Evolutionary conservation across 2,329 filamentous ascomycete species (phyloP).

Genomic region (Xylaria sp.): DNA sequence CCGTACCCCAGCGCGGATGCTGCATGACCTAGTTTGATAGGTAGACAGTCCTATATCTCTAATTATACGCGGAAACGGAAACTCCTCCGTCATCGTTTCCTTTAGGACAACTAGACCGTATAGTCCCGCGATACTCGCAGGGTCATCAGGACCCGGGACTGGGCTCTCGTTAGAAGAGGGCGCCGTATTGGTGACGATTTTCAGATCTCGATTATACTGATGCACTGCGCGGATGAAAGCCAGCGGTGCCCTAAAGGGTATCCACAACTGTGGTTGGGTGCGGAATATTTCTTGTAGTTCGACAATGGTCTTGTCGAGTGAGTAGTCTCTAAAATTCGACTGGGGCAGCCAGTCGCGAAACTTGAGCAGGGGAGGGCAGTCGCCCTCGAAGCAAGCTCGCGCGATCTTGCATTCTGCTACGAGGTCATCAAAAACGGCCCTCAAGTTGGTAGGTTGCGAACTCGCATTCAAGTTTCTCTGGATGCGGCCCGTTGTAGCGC

Average conservation of each 20-base stretch:
- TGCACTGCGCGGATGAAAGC: conserved; percentile 34
- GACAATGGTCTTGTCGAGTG: conserved; percentile 12
- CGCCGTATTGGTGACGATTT: too few relatives aligned
- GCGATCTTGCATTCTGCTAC: conserved; percentile 24
- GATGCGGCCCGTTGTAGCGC: conserved; percentile 12
- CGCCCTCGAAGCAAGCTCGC: conserved; percentile 10
- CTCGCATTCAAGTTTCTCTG: not conserved
- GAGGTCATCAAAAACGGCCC: conserved; percentile 22
- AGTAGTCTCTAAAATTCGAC: conserved; percentile 19
- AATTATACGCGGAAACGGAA: conserved; percentile 35
- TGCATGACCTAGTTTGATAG: conserved; percentile 32
- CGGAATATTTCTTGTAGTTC: conserved; percentile 7
- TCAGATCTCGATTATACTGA: conserved; percentile 31
- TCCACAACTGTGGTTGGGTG: not conserved
- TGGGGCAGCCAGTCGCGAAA: conserved; percentile 28
- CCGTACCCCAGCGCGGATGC: conserved; percentile 34
- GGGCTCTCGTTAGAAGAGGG: not conserved
- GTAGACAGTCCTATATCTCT: conserved; percentile 27
- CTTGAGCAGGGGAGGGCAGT: conserved; percentile 15
- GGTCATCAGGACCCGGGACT: not conserved
- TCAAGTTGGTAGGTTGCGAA: not conserved
- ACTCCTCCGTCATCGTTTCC: conserved; percentile 30
- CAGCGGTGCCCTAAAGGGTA: conserved; percentile 32
- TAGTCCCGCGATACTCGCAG: conserved; percentile 22
- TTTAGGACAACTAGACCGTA: conserved; percentile 27